phyloP scores from a whole-genome alignment of 106 monocot genomes.

The Dendrobium officinale region DNA sequence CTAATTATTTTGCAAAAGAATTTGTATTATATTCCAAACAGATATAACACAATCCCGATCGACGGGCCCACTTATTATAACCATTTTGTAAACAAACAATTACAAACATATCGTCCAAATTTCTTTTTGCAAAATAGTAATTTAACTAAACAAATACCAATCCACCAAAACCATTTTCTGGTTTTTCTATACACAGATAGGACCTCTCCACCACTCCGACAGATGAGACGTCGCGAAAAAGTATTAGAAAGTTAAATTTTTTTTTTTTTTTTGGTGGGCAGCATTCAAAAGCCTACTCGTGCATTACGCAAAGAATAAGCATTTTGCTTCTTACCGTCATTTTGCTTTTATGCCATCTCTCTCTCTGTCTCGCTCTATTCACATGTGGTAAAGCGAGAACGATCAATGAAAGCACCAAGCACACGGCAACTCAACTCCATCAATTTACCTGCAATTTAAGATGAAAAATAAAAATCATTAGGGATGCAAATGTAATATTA shows the following conservation, averaged over 20 bases:
- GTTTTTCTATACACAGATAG: background rate
- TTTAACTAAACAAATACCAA: background rate
- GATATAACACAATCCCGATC: too few species aligned
- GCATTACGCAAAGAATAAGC: conserved; percentile 1
- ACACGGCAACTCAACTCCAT: conserved; percentile 55
- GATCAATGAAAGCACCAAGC: conserved; percentile 51
- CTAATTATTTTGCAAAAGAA: too few species aligned
- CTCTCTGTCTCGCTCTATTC: conserved; percentile 21
- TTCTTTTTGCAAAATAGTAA: background rate
- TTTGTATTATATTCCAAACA: too few species aligned
- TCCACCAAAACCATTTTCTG: background rate
- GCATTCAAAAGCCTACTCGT: background rate
- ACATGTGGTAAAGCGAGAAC: conserved; percentile 41
- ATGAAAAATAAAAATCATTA: background rate
- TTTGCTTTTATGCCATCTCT: background rate
- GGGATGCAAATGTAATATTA: too few species aligned
- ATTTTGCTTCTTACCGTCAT: background rate
- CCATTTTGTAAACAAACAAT: background rate
- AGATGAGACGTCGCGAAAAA: too few species aligned
- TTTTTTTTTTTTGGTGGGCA: background rate
- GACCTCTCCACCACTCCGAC: background rate
- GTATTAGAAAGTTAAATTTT: too few species aligned
- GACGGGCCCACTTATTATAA: background rate
- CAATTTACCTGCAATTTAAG: conserved; percentile 47
- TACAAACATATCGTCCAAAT: background rate